A percentile compares a stretch with the other conserved stretches of the same genome.
Conservation (phyloP, 169 alveolate species). For the Cyclospora cayetanensis region DNA sequence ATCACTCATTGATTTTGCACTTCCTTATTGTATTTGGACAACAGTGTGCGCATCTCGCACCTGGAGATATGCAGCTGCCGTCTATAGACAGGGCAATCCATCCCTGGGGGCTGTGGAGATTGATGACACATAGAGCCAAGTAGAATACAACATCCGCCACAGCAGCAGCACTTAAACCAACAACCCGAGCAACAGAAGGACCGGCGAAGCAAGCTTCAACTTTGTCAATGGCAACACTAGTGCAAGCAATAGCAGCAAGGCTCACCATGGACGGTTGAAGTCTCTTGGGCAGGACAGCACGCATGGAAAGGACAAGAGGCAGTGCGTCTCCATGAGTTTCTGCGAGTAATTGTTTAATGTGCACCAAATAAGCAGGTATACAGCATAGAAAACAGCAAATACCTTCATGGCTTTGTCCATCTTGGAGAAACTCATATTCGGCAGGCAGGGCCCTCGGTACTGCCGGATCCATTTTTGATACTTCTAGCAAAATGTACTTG, state of each 20-base stretch:
- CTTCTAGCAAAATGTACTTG: no score
- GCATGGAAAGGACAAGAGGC: slow-evolving; percentile 61
- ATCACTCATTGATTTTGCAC: not conserved
- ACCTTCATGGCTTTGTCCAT: slow-evolving; percentile 52
- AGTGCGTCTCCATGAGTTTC: slow-evolving; percentile 53
- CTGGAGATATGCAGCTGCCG: slow-evolving; percentile 40
- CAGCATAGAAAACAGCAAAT: not conserved
- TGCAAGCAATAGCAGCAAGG: not conserved
- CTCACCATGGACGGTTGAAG: slow-evolving; percentile 37
- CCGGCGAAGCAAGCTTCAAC: not conserved
- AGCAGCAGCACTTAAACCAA: not conserved
- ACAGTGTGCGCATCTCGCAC: not conserved
- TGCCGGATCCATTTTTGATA: not conserved
- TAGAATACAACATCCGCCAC: not conserved
- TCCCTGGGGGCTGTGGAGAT: slow-evolving; percentile 43
- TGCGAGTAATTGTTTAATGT: not conserved
- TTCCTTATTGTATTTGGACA: not conserved
- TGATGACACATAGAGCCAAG: not conserved
- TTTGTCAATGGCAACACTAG: not conserved
- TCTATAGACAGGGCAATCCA: slow-evolving; percentile 32
- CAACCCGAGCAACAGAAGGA: not conserved
- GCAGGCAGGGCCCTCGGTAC: slow-evolving; percentile 66
- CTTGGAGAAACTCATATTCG: slow-evolving; percentile 40
- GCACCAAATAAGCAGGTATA: not conserved
- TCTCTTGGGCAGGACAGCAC: not conserved